Evolutionary conservation across 495 filamentous ascomycete genomes (phyloP).

Genomic region (Penicillium fimorum): DNA sequence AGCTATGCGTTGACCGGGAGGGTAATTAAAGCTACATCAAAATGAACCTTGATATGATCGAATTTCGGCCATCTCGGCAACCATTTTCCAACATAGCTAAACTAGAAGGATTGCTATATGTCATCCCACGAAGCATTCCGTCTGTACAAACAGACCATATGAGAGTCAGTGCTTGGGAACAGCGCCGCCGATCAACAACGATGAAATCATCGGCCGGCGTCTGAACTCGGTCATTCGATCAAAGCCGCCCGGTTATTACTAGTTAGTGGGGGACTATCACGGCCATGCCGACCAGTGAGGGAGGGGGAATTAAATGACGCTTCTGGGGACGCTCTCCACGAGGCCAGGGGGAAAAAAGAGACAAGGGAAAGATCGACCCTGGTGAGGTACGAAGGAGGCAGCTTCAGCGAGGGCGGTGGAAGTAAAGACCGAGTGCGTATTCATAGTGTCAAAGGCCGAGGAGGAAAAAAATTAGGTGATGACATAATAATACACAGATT

Average conservation of each 20-base stretch:
- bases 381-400: conserved; percentile 25
- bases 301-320: conserved; percentile 31
- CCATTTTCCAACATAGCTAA: neutral
- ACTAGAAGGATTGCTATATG: conserved; percentile 1
- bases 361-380: conserved; percentile 19
- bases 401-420: conserved; percentile 24
- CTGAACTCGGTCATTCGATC: conserved; percentile 24
- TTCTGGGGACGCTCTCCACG: conserved; percentile 27
- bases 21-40: neutral
- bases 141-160: neutral
- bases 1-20: neutral
- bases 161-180: conserved; percentile 1
- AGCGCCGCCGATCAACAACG: conserved; percentile 12
- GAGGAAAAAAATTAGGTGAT: neutral
- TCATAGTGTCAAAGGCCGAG: conserved; percentile 5
- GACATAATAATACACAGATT: conserved; percentile 19
- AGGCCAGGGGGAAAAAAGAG: conserved; percentile 13
- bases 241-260: conserved; percentile 15
- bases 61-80: conserved; percentile 3
- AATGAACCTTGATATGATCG: neutral
- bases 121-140: neutral
- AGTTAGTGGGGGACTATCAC: conserved; percentile 15
- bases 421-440: conserved; percentile 11
- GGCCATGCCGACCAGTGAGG: conserved; percentile 18
- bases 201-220: conserved; percentile 25